These are phyloP conservation scores for Serendipita indica DNA, from an alignment of 768 basidiomycete genomes.

Conservation along the genomic window DNA sequence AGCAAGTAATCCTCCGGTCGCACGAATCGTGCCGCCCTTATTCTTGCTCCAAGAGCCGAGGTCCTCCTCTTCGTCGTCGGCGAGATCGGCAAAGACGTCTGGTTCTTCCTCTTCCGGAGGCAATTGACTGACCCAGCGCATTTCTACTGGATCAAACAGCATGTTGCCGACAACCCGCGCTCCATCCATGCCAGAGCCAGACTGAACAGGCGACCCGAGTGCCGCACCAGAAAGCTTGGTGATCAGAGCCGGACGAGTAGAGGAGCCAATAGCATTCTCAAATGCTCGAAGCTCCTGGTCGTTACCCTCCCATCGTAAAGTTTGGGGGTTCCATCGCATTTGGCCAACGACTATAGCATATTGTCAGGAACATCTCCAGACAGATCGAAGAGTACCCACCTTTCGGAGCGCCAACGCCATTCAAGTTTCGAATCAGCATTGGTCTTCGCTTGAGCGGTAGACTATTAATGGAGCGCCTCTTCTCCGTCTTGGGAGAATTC, in stretches of 20 bases:
- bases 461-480: not conserved
- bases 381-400: conserved; percentile 30
- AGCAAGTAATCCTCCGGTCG: conserved; percentile 21
- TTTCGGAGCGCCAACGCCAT: conserved; percentile 51
- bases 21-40: conserved; percentile 69
- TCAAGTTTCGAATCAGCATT: conserved; percentile 75
- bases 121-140: conserved; percentile 88
- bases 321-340: conserved; percentile 92
- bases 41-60: conserved; percentile 42
- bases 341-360: conserved; percentile 65
- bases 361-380: not conserved
- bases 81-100: conserved; percentile 86
- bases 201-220: conserved; percentile 50
- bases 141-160: conserved; percentile 86
- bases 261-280: conserved; percentile 61
- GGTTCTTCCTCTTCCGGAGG: conserved; percentile 84
- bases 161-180: conserved; percentile 93
- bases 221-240: conserved; percentile 86
- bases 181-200: conserved; percentile 52
- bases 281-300: conserved; percentile 84
- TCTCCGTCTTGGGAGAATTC: conserved; percentile 3
- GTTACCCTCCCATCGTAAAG: conserved; percentile 93
- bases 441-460: conserved; percentile 41
- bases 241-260: conserved; percentile 87
- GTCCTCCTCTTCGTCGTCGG: conserved; percentile 71